phyloP scores from a whole-genome alignment of 768 basidiomycete genomes.

The Lentinula boryana region DNA sequence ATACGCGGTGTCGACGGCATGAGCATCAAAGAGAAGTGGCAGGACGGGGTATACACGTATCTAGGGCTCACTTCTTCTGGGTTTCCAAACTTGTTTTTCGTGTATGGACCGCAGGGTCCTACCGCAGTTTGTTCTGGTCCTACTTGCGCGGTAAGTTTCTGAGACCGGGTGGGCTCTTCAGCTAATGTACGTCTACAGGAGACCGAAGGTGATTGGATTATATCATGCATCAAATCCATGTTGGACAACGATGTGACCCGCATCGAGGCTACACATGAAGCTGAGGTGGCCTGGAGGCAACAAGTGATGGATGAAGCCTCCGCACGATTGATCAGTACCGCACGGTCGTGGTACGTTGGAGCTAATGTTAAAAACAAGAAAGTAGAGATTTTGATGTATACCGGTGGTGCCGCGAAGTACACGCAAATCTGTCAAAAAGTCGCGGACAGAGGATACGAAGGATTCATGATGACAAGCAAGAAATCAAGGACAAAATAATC shows the following conservation, averaged over 20 bases:
- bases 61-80: slow-evolving; percentile 16
- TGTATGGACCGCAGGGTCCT: slow-evolving; percentile 17
- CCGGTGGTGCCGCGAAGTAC: slow-evolving; percentile 18
- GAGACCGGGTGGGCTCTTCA: not conserved
- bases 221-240: slow-evolving; percentile 9
- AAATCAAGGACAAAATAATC: not conserved
- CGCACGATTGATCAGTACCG: slow-evolving; percentile 5
- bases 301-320: slow-evolving; percentile 4
- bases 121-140: slow-evolving; percentile 12
- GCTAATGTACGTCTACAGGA: slow-evolving; percentile 7
- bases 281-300: slow-evolving; percentile 4
- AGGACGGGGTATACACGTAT: slow-evolving; percentile 16
- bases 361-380: slow-evolving; percentile 20
- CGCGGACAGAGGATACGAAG: slow-evolving; percentile 13
- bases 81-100: slow-evolving; percentile 20
- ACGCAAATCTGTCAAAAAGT: slow-evolving; percentile 10
- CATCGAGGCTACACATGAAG: slow-evolving; percentile 7
- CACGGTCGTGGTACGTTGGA: slow-evolving; percentile 21
- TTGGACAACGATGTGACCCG: not conserved
- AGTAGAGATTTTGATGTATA: slow-evolving; percentile 17
- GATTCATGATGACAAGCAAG: not conserved
- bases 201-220: slow-evolving; percentile 15
- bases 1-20: slow-evolving; percentile 15
- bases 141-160: not conserved
- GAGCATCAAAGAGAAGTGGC: slow-evolving; percentile 18